Evolutionary conservation across 176 grass and related monocot genomes (phyloP), one percentile per base, ranked within the genome.

Genomic region (Musa acuminata): DNA sequence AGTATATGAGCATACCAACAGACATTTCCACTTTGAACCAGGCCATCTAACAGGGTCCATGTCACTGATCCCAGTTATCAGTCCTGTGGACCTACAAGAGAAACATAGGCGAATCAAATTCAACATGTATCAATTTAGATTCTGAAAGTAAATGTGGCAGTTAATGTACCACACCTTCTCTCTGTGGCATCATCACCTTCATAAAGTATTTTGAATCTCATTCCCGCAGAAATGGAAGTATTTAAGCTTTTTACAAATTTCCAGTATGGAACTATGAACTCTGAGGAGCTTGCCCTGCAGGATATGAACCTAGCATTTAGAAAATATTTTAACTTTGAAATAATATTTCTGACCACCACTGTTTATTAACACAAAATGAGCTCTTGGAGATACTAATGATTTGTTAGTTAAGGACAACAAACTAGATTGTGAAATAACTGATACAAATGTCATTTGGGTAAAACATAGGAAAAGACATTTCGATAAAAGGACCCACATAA

Each of bases 21-120:
- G 79, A 80, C 90, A 99, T 87, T 81, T 99, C 90, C 95, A 99
- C 79, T 91, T 93, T 67, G 95, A 99, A 79, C 88, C 90, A 83
- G 95, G 87, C 95, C 95, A 99, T 75, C 62, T 76, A 73, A 80
- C 83, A 49, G 86, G 84, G 58, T 94, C 90, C 73, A 89, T 67
- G 77, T 99, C 88, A 82, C 75, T 85, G 73, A 99, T 86, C 71
- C 86, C 90, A 49, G 88, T 85, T 83, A 99, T 75, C 70, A 94
- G 79, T 78, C 90, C 95, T 80, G 84, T 85, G 20, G 78, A 87
- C 80, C 95, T 99, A 59, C 68, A 91, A 16, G 27, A 24, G n/a
- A 79, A 62, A 81, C 62, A 25, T 17, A 50, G 7, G 19, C 10
- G 25, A 50, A 70, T n/a, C 9, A 54, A 65, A 49, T 13, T 29